Base-by-base conservation (phyloP, 78 protist species). In the Chrysochromulina parva region DNA sequence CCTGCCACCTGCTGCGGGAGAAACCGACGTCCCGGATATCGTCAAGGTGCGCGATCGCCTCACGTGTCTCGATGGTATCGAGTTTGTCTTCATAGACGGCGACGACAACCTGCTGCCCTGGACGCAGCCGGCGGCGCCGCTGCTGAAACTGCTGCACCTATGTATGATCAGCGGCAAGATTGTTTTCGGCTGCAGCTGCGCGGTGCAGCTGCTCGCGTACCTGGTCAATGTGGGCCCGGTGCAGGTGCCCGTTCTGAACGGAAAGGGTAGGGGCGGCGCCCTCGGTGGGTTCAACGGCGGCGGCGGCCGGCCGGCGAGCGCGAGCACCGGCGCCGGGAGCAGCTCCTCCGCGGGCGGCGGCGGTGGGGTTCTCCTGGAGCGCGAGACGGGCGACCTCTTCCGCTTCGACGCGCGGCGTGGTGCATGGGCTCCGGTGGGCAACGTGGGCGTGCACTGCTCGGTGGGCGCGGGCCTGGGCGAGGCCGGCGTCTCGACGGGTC, bases 371-470 rank as follows among this genome's bases (percentile, higher is more conserved):
- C 10, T 7, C n/a, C 71, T 65, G n/a, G 71, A 65, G 28, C 10
- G 71, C n/a, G n/a, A 17, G 71, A 65, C 71, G 71, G 71, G 71
- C 2, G 71, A 65, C 71, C 71, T 65, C 71, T 65, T 65, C 71
- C 71, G 2, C 14, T 65, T 20, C 22, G 2, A 17, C 71, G 24
- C 5, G 6, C 14, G n/a, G 71, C 71, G 71, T 17, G 2, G 6
- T 5, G 10, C 71, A 3, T 65, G 71, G 71, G 22, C 14, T 6
- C 71, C 10, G 71, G 71, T 65, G 71, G 24, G 71, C 71, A 65
- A 17, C 71, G 71, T 65, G 71, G 71, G 71, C 71, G 71, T 65
- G 71, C 71, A 17, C 71, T 7, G n/a, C n/a, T 2, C 14, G 71
- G 28, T 65, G 28, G 28, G 22, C 28, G n/a, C 71, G n/a, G 5